A percentile compares a stretch with the other conserved stretches of the same genome.
Conservation (phyloP, 495 filamentous ascomycete genomes). For the Podospora didyma region DNA sequence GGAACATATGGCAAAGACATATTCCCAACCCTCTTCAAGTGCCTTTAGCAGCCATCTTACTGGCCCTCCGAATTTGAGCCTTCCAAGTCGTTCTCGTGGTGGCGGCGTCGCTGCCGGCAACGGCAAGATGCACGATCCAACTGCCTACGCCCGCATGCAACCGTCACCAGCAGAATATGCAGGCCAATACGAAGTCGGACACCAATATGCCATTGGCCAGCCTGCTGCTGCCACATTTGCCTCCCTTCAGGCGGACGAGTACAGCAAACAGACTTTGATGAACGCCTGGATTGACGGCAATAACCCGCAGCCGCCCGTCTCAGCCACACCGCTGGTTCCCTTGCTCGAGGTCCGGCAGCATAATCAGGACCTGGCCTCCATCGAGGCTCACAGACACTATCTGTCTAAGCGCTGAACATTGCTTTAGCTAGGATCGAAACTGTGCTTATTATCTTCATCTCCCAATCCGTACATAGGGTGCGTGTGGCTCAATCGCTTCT, state of each 20-base stretch:
- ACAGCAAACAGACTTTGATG: conserved; percentile 4
- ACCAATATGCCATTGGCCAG: conserved; percentile 1
- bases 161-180: not conserved
- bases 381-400: too few relatives aligned
- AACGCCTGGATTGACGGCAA: conserved; percentile 14
- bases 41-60: not conserved
- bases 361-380: too few relatives aligned
- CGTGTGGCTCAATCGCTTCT: not conserved
- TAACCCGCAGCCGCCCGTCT: not conserved
- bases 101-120: not conserved
- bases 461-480: not conserved
- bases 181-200: not conserved
- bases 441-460: too few relatives aligned
- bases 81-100: too few relatives aligned
- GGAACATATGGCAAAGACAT: too few relatives aligned
- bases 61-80: not conserved
- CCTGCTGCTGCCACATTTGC: not conserved
- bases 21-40: conserved; percentile 1
- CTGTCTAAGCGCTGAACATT: not conserved
- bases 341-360: too few relatives aligned
- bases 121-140: not conserved
- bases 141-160: not conserved
- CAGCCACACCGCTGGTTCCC: not conserved
- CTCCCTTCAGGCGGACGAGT: conserved; percentile 4
- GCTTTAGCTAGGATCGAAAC: too few relatives aligned